Percentiles rank a stretch among this genome's conserved stretches.
Evolutionary conservation across 257 asterid genomes (phyloP).

Genomic region (Ajuga chamaepitys): DNA sequence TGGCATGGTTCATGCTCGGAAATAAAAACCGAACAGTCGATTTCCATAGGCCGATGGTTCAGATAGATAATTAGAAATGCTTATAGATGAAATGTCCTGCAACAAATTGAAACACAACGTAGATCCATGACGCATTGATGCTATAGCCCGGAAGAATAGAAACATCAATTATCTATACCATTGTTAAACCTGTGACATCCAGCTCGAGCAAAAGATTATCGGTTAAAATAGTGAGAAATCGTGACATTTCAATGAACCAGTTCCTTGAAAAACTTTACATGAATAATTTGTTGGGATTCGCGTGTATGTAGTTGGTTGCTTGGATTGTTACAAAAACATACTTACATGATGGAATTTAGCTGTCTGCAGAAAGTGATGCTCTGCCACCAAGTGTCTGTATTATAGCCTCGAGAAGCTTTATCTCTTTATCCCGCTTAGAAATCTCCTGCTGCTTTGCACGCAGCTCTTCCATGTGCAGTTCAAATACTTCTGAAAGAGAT

Average conservation of each 20-base stretch:
- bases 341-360: constrained; percentile 22
- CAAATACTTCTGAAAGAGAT: constrained; percentile 72
- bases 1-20: not conserved
- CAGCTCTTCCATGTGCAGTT: constrained; percentile 91
- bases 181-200: not conserved
- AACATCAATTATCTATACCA: not conserved
- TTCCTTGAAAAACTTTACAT: not conserved
- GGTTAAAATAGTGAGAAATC: not conserved
- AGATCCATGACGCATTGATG: not conserved
- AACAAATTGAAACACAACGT: not conserved
- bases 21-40: not conserved
- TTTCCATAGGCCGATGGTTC: not conserved
- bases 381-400: constrained; percentile 90
- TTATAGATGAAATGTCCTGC: not conserved
- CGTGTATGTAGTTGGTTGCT: constrained; percentile 14
- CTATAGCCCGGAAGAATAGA: not conserved
- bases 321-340: constrained; percentile 7
- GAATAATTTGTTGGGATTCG: constrained; percentile 6
- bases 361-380: constrained; percentile 29
- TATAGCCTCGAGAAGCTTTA: constrained; percentile 92
- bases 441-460: constrained; percentile 88
- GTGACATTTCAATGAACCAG: not conserved
- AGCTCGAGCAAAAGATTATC: constrained; percentile 3
- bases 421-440: constrained; percentile 71
- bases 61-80: not conserved